Evolutionary conservation across 2,329 filamentous ascomycete genomes (phyloP), one percentile per base, ranked within the genome.

Genomic region (Clonostachys byssicola): DNA sequence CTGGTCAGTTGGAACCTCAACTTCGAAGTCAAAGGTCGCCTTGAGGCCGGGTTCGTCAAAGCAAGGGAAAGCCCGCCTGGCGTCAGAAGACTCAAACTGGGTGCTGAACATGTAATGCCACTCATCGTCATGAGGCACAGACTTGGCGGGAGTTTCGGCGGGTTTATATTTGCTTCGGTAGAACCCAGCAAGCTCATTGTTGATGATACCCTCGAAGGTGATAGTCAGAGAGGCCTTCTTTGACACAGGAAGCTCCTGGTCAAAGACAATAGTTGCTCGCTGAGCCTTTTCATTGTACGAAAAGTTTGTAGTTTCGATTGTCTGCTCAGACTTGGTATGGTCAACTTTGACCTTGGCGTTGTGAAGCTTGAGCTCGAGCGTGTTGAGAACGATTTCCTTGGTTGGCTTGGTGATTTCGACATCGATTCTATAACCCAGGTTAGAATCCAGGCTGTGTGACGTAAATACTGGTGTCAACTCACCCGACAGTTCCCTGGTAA

Each of bases 21-120:
- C 87, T 60, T 91, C 80, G 50, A 99, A 88, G 66, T 96, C 92
- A 61, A 96, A 97, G 3, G 91, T 92, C 12, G 94, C 90, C 72
- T 99, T 99, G 54, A 97, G 79, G 60, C 95, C 96, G 40, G 94
- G 94, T 72, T 99, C 94, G 62, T 99, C 94, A 61, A 97, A 97
- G 73, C 94, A 99, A 43, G 94, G 94, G 71, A 99, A 96, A 9
- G 94, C 92, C 55, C 92, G 81, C 54, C 94, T 86, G 51, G 94
- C 94, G 70, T 99, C 94, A 61, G 91, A 96, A 42, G 92, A 87
- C 74, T 99, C 94, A 62, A 99, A 99, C 65, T 99, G 94, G 43
- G 94, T 99, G 73, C 89, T 95, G 67, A 96, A 75, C 88, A 92
- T 92, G 62, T 80, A 80, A 65, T 83, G 80, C 62, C 76, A 81